Percentiles rank a stretch among this genome's conserved stretches.
Conservation (phyloP, 495 filamentous ascomycete species). For the Cryomyces minteri region DNA sequence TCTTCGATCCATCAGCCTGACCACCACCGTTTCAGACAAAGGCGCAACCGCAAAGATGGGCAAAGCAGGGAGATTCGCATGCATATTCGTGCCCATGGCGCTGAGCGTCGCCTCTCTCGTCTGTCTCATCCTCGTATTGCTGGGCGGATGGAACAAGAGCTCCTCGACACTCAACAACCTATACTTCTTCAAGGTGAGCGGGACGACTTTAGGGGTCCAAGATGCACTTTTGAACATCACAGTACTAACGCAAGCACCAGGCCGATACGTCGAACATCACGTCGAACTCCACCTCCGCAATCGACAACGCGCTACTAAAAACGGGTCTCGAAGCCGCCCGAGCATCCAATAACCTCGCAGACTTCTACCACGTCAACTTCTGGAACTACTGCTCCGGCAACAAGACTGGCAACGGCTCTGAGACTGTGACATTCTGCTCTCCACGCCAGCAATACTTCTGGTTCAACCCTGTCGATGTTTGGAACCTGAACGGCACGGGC, state of each 20-base stretch:
- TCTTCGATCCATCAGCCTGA: too few species aligned
- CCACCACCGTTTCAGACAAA: too few species aligned
- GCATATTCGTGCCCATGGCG: neutral
- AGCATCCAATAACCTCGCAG: constrained; percentile 29
- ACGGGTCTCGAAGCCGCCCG: constrained; percentile 6
- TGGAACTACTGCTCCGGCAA: constrained; percentile 72
- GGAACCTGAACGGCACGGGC: constrained; percentile 31
- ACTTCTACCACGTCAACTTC: constrained; percentile 66
- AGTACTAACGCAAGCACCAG: constrained; percentile 7
- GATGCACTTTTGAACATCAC: neutral
- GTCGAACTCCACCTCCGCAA: neutral
- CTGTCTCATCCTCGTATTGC: constrained; percentile 50
- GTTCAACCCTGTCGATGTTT: constrained; percentile 51
- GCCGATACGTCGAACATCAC: constrained; percentile 15
- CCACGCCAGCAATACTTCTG: constrained; percentile 44
- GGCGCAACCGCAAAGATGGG: neutral
- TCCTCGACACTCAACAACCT: constrained; percentile 29
- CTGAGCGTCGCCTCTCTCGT: constrained; percentile 56
- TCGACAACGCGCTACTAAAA: constrained; percentile 8
- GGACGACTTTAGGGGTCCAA: neutral
- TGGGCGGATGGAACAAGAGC: constrained; percentile 52
- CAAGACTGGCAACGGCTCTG: constrained; percentile 25
- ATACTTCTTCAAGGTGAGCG: constrained; percentile 53
- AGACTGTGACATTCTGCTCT: constrained; percentile 31
- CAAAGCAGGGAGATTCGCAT: neutral